A percentile compares a stretch with the other conserved stretches of the same genome.
Evolutionary conservation across 768 basidiomycete species (phyloP).

Genomic region (Mrakia blollopis): DNA sequence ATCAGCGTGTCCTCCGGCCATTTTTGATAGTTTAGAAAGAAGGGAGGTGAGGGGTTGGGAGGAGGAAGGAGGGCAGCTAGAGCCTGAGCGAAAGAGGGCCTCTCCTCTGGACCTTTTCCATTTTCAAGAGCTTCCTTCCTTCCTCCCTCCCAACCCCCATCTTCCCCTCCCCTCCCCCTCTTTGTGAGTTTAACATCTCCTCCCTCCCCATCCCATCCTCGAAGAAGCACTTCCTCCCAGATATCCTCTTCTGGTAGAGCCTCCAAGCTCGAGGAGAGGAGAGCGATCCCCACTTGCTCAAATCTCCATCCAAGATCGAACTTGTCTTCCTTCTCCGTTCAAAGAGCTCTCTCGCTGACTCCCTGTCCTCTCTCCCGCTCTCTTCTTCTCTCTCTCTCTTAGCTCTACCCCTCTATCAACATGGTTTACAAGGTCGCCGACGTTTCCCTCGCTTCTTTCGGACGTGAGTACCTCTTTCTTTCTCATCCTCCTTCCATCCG

Average conservation of each 20-base stretch:
- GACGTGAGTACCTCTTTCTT: constrained; percentile 12
- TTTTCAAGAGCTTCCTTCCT: background rate
- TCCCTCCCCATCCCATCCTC: background rate
- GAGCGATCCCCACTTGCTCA: too few relatives aligned
- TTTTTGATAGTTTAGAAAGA: background rate
- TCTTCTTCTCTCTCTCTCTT: background rate
- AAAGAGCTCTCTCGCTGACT: background rate
- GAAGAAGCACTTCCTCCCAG: background rate
- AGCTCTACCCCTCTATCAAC: background rate
- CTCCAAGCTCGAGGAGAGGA: too few relatives aligned
- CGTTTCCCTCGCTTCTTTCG: constrained; percentile 92
- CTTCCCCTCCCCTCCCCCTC: background rate
- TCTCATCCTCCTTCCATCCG: constrained; percentile 61
- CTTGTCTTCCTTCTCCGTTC: background rate
- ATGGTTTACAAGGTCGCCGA: constrained; percentile 33
- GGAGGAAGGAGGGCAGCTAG: background rate
- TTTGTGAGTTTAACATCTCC: background rate
- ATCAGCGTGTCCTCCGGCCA: constrained; percentile 1
- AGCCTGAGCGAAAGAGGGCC: background rate
- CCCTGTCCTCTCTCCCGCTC: background rate
- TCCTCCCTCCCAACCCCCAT: background rate
- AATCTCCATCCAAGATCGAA: background rate
- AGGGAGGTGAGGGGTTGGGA: background rate
- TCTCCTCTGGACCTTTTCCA: background rate
- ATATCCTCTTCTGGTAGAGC: too few relatives aligned